Evolutionary conservation across 768 basidiomycete species (phyloP), one percentile per base, ranked within the genome.

Genomic region (Trametes punicea): DNA sequence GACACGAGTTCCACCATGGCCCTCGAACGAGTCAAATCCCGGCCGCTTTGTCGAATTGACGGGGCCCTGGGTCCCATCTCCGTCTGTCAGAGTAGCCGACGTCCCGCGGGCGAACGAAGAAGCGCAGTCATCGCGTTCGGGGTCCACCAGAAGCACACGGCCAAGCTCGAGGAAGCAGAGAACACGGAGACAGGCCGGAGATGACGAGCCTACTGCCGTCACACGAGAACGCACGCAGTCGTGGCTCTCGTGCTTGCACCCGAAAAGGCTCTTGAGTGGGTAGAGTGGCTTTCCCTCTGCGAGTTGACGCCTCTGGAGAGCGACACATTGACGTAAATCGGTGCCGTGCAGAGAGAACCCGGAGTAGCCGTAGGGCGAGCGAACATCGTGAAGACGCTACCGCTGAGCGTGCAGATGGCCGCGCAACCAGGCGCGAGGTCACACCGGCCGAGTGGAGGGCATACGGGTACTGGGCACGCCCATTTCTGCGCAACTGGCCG

Each of bases 391-490:
- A 42, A 29, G 47, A 29, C 23, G 55, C 30, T 33, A 30, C 40
- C 11, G 29, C n/a, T 8, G 55, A n/a, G 13, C 20, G 54, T 5
- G 30, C 38, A 38, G 47, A 53, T 9, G 41, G 54, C 16, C 21
- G 16, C 27, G 2, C 30, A 38, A 46, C 10, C 27, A 52, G 46
- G 53, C 56, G 49, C 38, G 49, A 44, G n/a, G 45, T 70, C 21
- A 63, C 69, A 10, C 65, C 69, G 2, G 61, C 66, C 4, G 81
- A 80, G 34, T 84, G 81, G 80, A 78, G 80, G 60, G 75, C 75
- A 34, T 83, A 78, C 64, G 82, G 78, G 1, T 77, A 80, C 51
- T 82, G 77, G 71, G 78, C 82, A 6, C 74, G 75, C 30, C 82
- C 82, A 10, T 61, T 59, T 16, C 57, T 80, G 8, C 74, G 75